phyloP scores from a whole-genome alignment of 257 asterid species.

The Solanum appendiculatum region DNA sequence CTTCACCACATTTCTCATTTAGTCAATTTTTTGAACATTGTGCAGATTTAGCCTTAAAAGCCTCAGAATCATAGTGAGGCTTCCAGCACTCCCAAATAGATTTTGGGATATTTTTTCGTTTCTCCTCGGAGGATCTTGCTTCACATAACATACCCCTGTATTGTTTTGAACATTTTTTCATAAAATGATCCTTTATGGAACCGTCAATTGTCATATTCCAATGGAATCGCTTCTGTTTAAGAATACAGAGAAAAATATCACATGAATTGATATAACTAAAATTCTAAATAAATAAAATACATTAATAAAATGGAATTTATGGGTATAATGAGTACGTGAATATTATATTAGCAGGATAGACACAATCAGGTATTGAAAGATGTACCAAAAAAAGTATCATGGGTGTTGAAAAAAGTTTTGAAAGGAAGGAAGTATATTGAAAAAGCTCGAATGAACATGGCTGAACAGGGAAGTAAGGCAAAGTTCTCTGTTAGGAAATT shows the following conservation, averaged over 20 bases:
- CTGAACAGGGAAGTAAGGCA: background rate
- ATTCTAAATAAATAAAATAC: background rate
- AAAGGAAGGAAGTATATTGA: background rate
- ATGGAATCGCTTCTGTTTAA: background rate
- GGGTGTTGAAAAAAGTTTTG: background rate
- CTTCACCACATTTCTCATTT: background rate
- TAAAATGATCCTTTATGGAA: background rate
- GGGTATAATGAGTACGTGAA: too few species aligned
- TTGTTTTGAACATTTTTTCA: background rate
- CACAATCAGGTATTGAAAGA: too few species aligned
- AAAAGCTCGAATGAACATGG: background rate
- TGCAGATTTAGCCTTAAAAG: background rate
- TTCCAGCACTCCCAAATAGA: background rate
- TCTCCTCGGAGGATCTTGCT: background rate
- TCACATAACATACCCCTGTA: background rate
- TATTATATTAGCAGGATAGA: too few species aligned
- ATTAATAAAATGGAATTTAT: too few species aligned
- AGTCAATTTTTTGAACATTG: background rate
- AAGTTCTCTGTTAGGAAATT: background rate
- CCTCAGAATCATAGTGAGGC: background rate
- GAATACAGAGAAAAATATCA: background rate
- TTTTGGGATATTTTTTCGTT: background rate
- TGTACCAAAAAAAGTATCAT: too few species aligned
- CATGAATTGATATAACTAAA: background rate
- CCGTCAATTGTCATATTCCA: background rate